phyloP scores from a whole-genome alignment of 2,329 filamentous ascomycete genomes.

The Epichloe hybrida region DNA sequence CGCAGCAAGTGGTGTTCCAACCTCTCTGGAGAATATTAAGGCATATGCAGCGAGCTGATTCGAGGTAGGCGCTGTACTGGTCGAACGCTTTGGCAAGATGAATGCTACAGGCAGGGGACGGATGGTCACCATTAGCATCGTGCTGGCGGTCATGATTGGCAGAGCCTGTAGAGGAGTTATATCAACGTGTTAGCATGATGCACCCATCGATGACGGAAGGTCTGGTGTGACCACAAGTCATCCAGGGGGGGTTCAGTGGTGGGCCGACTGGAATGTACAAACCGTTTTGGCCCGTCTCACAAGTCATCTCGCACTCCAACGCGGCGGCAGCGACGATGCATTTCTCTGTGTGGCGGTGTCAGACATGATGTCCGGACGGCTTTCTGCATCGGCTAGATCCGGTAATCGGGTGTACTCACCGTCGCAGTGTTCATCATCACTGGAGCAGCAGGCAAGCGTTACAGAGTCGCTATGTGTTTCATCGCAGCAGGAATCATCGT shows the following conservation, averaged over 20 bases:
- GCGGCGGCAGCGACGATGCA: slow-evolving; percentile 19
- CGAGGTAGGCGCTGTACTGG: slow-evolving; percentile 22
- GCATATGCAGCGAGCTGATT: slow-evolving; percentile 24
- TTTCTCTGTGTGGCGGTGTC: slow-evolving; percentile 13
- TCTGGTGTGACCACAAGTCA: neutral
- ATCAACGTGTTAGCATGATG: neutral
- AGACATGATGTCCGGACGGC: neutral
- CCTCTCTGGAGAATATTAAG: slow-evolving; percentile 19
- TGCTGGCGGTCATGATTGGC: slow-evolving; percentile 14
- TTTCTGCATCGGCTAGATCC: neutral
- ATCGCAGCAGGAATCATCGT: slow-evolving; percentile 10
- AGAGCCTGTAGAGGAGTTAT: slow-evolving; percentile 4
- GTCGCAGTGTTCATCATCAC: slow-evolving; percentile 15
- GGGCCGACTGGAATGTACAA: slow-evolving; percentile 3
- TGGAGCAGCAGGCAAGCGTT: slow-evolving; percentile 14
- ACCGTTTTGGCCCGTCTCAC: slow-evolving; percentile 14
- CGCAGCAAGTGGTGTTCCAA: slow-evolving; percentile 16
- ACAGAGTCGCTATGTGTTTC: slow-evolving; percentile 4
- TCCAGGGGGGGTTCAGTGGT: neutral
- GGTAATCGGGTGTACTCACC: slow-evolving; percentile 7
- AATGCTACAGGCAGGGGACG: slow-evolving; percentile 15
- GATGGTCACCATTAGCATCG: slow-evolving; percentile 14
- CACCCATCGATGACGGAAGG: neutral
- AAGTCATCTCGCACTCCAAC: slow-evolving; percentile 17
- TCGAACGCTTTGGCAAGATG: slow-evolving; percentile 21